A percentile compares a stretch with the other conserved stretches of the same genome.
These are phyloP conservation scores for Aspergillus cristatus DNA, from an alignment of 495 filamentous ascomycete genomes.

Conservation along the genomic window DNA sequence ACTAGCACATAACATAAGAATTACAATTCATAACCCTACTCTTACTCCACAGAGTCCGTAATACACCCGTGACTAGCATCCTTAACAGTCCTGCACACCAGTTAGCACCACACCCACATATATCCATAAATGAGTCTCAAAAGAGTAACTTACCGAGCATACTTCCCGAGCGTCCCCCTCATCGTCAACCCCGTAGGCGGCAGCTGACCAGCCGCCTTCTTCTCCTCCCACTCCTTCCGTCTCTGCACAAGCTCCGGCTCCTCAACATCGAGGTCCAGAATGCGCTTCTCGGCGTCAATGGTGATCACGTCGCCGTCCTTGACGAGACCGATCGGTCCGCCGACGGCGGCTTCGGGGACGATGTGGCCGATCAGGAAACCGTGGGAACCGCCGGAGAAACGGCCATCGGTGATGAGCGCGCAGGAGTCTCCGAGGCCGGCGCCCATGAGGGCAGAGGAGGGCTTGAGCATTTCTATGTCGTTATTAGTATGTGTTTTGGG, in stretches of 20 bases:
- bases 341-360: conserved; percentile 48
- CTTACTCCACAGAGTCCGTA: conserved; percentile 35
- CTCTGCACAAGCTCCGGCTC: conserved; percentile 55
- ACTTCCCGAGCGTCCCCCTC: conserved; percentile 86
- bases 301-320: conserved; percentile 46
- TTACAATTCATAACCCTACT: neutral
- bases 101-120: neutral
- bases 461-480: conserved; percentile 68
- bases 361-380: conserved; percentile 48
- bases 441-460: conserved; percentile 85
- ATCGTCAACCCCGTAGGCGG: conserved; percentile 37
- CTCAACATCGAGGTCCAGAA: conserved; percentile 40
- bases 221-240: conserved; percentile 49
- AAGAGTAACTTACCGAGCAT: conserved; percentile 45
- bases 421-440: conserved; percentile 65
- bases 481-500: no score
- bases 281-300: conserved; percentile 44
- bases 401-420: conserved; percentile 38
- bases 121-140: neutral
- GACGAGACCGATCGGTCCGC: conserved; percentile 48
- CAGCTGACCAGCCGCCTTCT: conserved; percentile 24
- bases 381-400: conserved; percentile 42
- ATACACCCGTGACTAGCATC: conserved; percentile 60
- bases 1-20: neutral
- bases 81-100: conserved; percentile 36